phyloP scores from a whole-genome alignment of 83 land plant genomes.

The Diphasiastrum complanatum region DNA sequence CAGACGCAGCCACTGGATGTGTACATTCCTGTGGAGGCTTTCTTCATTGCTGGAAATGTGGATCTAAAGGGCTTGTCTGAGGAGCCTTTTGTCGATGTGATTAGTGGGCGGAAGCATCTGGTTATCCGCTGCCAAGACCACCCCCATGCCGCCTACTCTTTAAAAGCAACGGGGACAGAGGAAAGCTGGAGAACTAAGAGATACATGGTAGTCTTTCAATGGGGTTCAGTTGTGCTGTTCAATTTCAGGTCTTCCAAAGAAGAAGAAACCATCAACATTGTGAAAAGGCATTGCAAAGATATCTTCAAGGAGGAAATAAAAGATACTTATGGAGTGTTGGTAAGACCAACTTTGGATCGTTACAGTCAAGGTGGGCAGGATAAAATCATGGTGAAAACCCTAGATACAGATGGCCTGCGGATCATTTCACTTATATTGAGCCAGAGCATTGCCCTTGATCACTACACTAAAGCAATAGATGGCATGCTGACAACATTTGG shows the following conservation, averaged over 20 bases:
- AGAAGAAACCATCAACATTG: constrained; percentile 21
- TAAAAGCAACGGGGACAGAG: constrained; percentile 15
- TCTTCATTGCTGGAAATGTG: constrained; percentile 35
- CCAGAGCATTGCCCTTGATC: constrained; percentile 90
- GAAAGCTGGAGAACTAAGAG: constrained; percentile 19
- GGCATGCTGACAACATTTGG: constrained; percentile 75
- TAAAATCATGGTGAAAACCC: constrained; percentile 52
- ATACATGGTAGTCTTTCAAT: constrained; percentile 36
- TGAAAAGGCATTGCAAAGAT: constrained; percentile 30
- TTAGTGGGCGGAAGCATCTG: constrained; percentile 28
- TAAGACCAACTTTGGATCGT: constrained; percentile 48
- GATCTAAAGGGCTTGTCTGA: constrained; percentile 32
- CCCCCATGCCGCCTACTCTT: constrained; percentile 18
- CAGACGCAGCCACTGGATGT: constrained; percentile 9
- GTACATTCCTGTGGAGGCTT: constrained; percentile 37
- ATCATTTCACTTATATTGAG: constrained; percentile 84
- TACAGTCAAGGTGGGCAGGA: constrained; percentile 88
- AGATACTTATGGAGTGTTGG: constrained; percentile 35
- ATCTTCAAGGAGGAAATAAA: constrained; percentile 26
- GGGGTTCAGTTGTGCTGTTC: constrained; percentile 37
- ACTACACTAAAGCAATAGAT: constrained; percentile 78
- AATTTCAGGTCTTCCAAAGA: constrained; percentile 33
- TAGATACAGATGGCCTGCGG: constrained; percentile 77
- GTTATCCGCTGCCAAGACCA: constrained; percentile 29
- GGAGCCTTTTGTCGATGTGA: constrained; percentile 25